Conservation (phyloP, 768 basidiomycete species). For the Podaxis mareebaensis region DNA sequence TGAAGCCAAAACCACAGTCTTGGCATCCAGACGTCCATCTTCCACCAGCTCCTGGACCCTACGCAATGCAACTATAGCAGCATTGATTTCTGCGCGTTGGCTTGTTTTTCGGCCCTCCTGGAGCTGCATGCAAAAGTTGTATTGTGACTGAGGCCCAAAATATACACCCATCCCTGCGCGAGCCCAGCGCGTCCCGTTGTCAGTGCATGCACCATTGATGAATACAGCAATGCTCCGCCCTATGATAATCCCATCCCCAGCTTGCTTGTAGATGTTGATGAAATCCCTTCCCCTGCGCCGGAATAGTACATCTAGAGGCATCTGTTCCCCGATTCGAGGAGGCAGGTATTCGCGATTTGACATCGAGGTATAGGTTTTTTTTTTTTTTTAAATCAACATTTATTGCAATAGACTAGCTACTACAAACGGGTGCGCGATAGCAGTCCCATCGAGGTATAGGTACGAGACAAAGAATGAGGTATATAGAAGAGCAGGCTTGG, state of each 20-base stretch:
- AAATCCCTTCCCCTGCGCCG: neutral
- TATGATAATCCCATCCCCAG: neutral
- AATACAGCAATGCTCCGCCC: slow-evolving; percentile 10
- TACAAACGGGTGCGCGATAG: too few species aligned
- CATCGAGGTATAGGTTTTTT: neutral
- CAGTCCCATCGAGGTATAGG: neutral
- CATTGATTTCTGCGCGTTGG: slow-evolving; percentile 11
- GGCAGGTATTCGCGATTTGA: neutral
- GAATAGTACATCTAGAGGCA: neutral
- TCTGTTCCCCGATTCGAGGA: neutral
- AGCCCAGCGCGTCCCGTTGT: slow-evolving; percentile 15
- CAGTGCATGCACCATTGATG: slow-evolving; percentile 15
- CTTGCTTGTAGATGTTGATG: neutral
- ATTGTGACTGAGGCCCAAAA: slow-evolving; percentile 4
- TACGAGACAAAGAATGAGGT: neutral
- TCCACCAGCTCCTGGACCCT: neutral
- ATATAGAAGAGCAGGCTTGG: neutral
- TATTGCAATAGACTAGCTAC: too few species aligned
- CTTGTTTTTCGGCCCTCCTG: slow-evolving; percentile 6
- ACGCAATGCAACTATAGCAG: slow-evolving; percentile 4
- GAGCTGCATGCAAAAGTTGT: slow-evolving; percentile 7
- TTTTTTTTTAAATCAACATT: too few species aligned
- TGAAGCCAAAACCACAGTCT: slow-evolving; percentile 4
- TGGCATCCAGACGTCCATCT: neutral
- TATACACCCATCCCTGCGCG: slow-evolving; percentile 16